Conservation (phyloP, 129 eudicot genomes). For the Lactuca saligna region DNA sequence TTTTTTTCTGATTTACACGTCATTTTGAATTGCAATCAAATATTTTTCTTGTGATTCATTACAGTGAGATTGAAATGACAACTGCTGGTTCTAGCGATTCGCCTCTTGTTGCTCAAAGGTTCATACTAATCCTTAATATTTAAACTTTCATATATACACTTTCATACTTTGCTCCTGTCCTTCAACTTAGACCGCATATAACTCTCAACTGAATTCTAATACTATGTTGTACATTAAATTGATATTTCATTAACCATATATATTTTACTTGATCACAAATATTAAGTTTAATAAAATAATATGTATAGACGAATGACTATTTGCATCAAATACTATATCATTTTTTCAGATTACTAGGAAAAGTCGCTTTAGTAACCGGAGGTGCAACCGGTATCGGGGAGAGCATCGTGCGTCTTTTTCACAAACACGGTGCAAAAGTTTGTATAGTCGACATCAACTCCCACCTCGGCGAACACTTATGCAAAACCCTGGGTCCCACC, state of each 20-base stretch:
- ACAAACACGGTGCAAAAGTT: slow-evolving; percentile 79
- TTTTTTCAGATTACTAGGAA: slow-evolving; percentile 68
- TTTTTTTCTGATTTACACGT: not conserved
- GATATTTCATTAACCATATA: no score
- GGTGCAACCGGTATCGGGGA: slow-evolving; percentile 94
- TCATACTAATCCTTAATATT: not conserved
- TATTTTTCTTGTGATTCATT: not conserved
- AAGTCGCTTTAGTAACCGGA: slow-evolving; percentile 89
- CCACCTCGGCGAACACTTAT: slow-evolving; percentile 54
- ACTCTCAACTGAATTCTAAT: no score
- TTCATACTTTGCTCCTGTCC: not conserved
- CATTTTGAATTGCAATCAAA: slow-evolving; percentile 1
- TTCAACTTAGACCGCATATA: not conserved
- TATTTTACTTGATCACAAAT: not conserved
- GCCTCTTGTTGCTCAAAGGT: slow-evolving; percentile 43
- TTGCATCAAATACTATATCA: no score
- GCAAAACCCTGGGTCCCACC: slow-evolving; percentile 43
- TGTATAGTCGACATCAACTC: slow-evolving; percentile 71
- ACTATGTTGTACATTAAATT: not conserved
- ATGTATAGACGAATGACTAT: no score
- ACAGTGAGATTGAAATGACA: slow-evolving; percentile 30
- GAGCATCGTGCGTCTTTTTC: slow-evolving; percentile 83
- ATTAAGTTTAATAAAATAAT: no score
- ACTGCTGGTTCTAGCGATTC: slow-evolving; percentile 25
- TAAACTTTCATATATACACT: not conserved